Evolutionary conservation across 805 yeast genomes (phyloP), one percentile per base, ranked within the genome.

Genomic region (Isabelozyma rhagii): DNA sequence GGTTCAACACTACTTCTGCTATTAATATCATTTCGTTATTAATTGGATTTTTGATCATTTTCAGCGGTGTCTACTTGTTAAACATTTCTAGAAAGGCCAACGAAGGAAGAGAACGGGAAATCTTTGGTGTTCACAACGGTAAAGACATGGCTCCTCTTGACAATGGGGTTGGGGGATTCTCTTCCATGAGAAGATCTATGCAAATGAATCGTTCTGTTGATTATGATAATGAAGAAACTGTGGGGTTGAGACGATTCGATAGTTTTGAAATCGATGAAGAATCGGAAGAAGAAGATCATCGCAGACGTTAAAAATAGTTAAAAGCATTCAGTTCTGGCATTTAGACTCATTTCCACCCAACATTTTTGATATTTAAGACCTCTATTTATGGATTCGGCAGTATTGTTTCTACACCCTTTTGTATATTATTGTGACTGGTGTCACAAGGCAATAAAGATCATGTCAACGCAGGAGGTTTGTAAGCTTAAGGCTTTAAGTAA

Each of bases 1-100:
- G 96, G 13, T 90, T 91, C 76, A 89, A 89, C 69, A 89, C 96
- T 41, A 74, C 96, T 6, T 82, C 87, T 27, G 80, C 88, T 17
- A 87, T 87, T 55, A 88, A 89, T 66, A 82, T 89, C 47, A 83
- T 90, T 47, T 88, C 96, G 17, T 77, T 90, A 51, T 77, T 90
- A 50, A 84, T 90, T 61, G 97, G 97, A 15, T 90, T 90, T 66
- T 75, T 89, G 51, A 87, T 89, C 63, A 90, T 91, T 51, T 91
- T 90, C 70, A 79, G 88, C 48, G 97, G 97, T 41, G 97, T 90
- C 21, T 90, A 85, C 61, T 73, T 90, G 51, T 77, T 90, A 60
- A 90, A 90, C 68, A 81, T 90, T 42, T 81, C 94, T 2, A 80
- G 96, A 61, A 81, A 83, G 64, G 80, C 75, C 52, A 80, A 79